Evolutionary conservation across 805 yeast genomes (phyloP), one percentile per base, ranked within the genome.

Genomic region (Ogataea henricii): DNA sequence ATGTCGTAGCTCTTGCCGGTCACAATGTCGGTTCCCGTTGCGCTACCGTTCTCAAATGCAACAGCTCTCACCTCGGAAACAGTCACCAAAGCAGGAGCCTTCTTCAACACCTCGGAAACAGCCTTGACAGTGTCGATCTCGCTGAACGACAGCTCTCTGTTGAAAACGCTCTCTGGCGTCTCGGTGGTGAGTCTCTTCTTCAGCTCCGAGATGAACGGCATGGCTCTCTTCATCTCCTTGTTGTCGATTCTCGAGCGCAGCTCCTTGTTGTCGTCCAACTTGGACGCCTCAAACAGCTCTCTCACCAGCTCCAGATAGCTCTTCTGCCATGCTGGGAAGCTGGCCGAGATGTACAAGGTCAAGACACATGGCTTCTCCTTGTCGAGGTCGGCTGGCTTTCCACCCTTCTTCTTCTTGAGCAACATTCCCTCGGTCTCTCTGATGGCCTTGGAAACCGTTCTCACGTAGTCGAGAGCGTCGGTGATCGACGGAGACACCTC

Each of bases 211-310:
- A 94, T 90, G 68, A 91, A 92, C 50, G 98, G 98, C 98, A 94
- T 94, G 51, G 96, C 97, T 60, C 95, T 85, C 79, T 94, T 94
- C 87, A 91, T 88, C 62, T 94, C 98, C 67, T 83, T 85, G 56
- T 88, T 88, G 23, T 73, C 72, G 51, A 87, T 82, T 64, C 74
- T 80, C 57, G 81, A 78, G 66, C 78, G 85, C 59, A 87, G 73
- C 48, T 71, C 72, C 61, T 76, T 77, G 71, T 77, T 85, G 66
- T 87, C 92, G 55, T 82, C 74, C 62, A 87, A 74, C 23, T 79
- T 69, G 30, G 81, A 83, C 39, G 66, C 68, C 59, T 82, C 90
- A 57, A 87, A 87, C 56, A 88, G 76, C 58, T 83, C 83, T 60
- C 91, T 80, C 25, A 90, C 92, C 45, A 94, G 70, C 49, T 77